A percentile compares a stretch with the other conserved stretches of the same genome.
These are phyloP conservation scores for Acanthochlamys bracteata DNA, from an alignment of 106 monocot genomes.

Conservation along the genomic window DNA sequence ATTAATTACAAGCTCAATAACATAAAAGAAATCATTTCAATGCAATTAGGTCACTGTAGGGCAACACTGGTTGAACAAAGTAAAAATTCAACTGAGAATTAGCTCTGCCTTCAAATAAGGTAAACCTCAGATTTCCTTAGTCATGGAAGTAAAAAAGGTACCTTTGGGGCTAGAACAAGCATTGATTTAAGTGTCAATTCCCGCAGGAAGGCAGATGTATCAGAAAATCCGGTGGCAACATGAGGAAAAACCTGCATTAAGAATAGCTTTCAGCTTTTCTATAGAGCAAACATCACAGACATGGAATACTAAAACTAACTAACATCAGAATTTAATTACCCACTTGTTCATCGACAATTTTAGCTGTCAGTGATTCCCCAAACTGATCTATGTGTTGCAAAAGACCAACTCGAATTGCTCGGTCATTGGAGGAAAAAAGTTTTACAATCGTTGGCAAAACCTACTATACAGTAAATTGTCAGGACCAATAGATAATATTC, in stretches of 20 bases:
- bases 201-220: constrained; percentile 96
- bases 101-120: too few species aligned
- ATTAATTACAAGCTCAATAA: too few species aligned
- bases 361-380: constrained; percentile 83
- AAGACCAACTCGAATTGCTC: constrained; percentile 88
- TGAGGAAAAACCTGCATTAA: constrained; percentile 72
- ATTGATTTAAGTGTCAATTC: constrained; percentile 92
- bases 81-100: too few species aligned
- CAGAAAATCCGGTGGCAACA: constrained; percentile 93
- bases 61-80: too few species aligned
- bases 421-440: constrained; percentile 92
- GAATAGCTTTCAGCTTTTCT: background rate
- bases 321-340: background rate
- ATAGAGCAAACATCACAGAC: background rate
- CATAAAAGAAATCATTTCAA: too few species aligned
- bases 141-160: constrained; percentile 6
- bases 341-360: constrained; percentile 95
- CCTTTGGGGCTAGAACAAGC: constrained; percentile 93
- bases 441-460: constrained; percentile 85
- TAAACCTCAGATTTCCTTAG: too few species aligned
- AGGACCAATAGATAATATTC: background rate
- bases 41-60: too few species aligned
- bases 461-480: constrained; percentile 22
- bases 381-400: constrained; percentile 96
- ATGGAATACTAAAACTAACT: background rate